Evolutionary conservation across 495 filamentous ascomycete species (phyloP), one percentile per base, ranked within the genome.

Genomic region (Neurospora africana): DNA sequence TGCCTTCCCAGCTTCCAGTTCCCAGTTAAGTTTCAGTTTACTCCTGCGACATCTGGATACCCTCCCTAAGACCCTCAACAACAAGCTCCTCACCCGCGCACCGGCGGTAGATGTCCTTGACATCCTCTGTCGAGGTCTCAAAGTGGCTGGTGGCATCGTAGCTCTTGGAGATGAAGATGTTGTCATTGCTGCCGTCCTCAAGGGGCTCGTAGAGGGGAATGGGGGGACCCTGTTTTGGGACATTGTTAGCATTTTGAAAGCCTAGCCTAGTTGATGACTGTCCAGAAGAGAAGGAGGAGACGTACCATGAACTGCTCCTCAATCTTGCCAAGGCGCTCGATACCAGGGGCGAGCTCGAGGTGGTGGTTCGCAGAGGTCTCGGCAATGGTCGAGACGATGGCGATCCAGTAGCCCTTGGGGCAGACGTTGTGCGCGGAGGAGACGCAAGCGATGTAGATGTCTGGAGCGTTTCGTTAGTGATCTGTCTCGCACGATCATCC

Each of bases 111-210:
- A 99, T 91, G 80, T 98, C 93, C 82, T 89, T 91, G 75, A 99
- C 93, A 82, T 99, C 94, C 81, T 97, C 96, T 85, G 83, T 85
- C 21, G 84, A 87, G 15, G 93, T 97, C 87, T 99, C 95, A 77
- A 99, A 99, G 85, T 99, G 95, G 76, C 92, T 95, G 73, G 92
- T 96, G 39, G 95, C 91, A 79, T 99, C 95, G 81, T 99, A 99
- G 85, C 93, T 97, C 87, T 95, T 97, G 76, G 93, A 97, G 78
- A 99, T 94, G 85, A 93, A 99, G 81, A 99, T 91, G 80, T 93
- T 92, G 83, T 97, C 93, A 74, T 91, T 92, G 71, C 86, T 86
- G 71, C 96, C 96, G 77, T 91, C 90, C 79, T 93, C 92, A 69
- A 96, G 79, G 41, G 95, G 95, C 84, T 97, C 94, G 80, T 97